Percentiles rank a stretch among this genome's conserved stretches.
Evolutionary conservation across 495 filamentous ascomycete species (phyloP).

Genomic region (Tetracladium marchalianum): DNA sequence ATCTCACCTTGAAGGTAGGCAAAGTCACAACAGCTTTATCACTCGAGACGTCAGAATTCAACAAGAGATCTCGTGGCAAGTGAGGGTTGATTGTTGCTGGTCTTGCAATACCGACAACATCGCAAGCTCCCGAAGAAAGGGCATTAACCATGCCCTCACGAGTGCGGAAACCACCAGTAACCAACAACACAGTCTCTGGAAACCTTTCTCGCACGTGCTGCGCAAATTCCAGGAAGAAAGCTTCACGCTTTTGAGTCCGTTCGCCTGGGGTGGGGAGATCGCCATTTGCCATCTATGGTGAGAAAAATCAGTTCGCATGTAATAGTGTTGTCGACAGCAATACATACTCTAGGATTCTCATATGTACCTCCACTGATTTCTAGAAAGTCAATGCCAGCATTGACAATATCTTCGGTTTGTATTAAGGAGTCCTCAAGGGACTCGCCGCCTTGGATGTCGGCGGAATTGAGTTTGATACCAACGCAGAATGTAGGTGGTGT

Average conservation of each 20-base stretch:
- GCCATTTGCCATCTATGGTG: neutral
- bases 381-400: constrained; percentile 50
- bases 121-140: constrained; percentile 40
- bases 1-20: constrained; percentile 9
- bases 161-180: constrained; percentile 44
- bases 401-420: constrained; percentile 40
- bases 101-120: constrained; percentile 46
- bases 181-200: constrained; percentile 33
- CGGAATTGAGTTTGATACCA: constrained; percentile 55
- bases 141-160: constrained; percentile 44
- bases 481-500: constrained; percentile 41
- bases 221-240: constrained; percentile 53
- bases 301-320: neutral
- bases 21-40: constrained; percentile 34
- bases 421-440: constrained; percentile 38
- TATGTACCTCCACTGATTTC: constrained; percentile 52
- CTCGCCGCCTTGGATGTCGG: constrained; percentile 32
- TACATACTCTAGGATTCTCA: constrained; percentile 31
- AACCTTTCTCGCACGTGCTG: constrained; percentile 31
- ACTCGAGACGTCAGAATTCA: constrained; percentile 42
- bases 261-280: constrained; percentile 12
- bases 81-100: constrained; percentile 40
- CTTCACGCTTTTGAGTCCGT: constrained; percentile 41
- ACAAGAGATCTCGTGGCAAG: constrained; percentile 35
- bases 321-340: too few relatives aligned